phyloP scores from a whole-genome alignment of 2,329 filamentous ascomycete species.

The Parastagonospora nodorum region DNA sequence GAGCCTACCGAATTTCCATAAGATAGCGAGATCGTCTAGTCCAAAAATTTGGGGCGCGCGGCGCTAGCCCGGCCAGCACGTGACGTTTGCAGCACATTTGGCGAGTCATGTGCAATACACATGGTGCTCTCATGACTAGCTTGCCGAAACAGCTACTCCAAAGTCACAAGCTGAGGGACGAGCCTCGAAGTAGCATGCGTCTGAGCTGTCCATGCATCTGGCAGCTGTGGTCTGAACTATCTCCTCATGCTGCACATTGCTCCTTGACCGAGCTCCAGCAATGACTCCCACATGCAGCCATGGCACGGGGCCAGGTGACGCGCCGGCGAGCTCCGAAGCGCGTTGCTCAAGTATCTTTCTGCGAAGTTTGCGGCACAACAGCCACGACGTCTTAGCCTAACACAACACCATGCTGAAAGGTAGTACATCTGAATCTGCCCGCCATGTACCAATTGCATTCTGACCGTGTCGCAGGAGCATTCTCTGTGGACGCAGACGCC shows the following conservation, averaged over 20 bases:
- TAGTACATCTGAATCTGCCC: conserved; percentile 13
- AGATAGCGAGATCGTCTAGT: not conserved
- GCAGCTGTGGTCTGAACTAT: not conserved
- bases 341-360: conserved; percentile 3
- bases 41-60: conserved; percentile 5
- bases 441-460: conserved; percentile 1
- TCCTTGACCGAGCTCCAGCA: not conserved
- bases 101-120: not conserved
- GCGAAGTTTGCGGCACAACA: conserved; percentile 10
- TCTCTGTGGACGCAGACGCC: conserved; percentile 41
- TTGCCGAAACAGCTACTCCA: not conserved
- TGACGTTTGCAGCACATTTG: not conserved
- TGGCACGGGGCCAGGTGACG: conserved; percentile 4
- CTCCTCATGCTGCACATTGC: not conserved
- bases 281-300: not conserved
- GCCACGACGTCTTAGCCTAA: conserved; percentile 15
- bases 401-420: conserved; percentile 35
- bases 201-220: not conserved
- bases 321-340: conserved; percentile 10
- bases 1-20: not conserved
- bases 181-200: not conserved
- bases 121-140: not conserved
- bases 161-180: not conserved
- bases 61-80: not conserved
- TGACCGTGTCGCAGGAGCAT: conserved; percentile 24